Conservation (phyloP, 192 early-diverging fungal genomes). For the Mortierella antarctica region DNA sequence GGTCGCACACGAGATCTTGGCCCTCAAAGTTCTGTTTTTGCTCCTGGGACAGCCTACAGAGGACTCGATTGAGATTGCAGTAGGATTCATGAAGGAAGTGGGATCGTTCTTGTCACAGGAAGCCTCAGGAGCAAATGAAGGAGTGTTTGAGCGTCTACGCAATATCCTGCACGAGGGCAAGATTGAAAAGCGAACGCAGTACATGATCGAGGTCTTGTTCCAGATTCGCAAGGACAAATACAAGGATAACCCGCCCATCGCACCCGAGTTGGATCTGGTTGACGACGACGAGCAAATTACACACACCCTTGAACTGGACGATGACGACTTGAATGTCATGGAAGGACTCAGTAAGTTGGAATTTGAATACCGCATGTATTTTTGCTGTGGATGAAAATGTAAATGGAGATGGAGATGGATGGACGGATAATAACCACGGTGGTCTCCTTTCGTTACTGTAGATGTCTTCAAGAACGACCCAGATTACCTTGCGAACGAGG, state of each 20-base stretch:
- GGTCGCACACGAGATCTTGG: slow-evolving; percentile 89
- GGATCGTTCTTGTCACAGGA: slow-evolving; percentile 87
- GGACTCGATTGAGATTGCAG: slow-evolving; percentile 96
- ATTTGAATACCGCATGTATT: not conserved
- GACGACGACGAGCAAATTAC: slow-evolving; percentile 97
- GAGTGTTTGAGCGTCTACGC: slow-evolving; percentile 92
- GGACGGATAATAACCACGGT: not conserved
- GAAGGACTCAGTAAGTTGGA: slow-evolving; percentile 76
- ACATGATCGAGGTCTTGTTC: slow-evolving; percentile 98
- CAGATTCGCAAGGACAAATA: slow-evolving; percentile 95
- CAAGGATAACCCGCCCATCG: slow-evolving; percentile 85
- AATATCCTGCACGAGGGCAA: slow-evolving; percentile 92
- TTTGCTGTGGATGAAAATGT: not conserved
- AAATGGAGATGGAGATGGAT: too few species aligned
- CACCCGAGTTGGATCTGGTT: slow-evolving; percentile 87
- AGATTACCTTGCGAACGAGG: slow-evolving; percentile 84
- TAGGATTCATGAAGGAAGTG: slow-evolving; percentile 91
- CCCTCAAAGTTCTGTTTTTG: slow-evolving; percentile 85
- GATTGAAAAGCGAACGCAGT: slow-evolving; percentile 95
- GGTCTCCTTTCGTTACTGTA: slow-evolving; percentile 1
- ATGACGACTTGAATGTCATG: slow-evolving; percentile 82
- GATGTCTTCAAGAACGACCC: slow-evolving; percentile 85
- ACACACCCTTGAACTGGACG: slow-evolving; percentile 85
- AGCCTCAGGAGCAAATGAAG: slow-evolving; percentile 78
- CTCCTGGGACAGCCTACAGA: slow-evolving; percentile 89